Conservation (phyloP, 306 rosid species). For the Cicer chorassanicum region DNA sequence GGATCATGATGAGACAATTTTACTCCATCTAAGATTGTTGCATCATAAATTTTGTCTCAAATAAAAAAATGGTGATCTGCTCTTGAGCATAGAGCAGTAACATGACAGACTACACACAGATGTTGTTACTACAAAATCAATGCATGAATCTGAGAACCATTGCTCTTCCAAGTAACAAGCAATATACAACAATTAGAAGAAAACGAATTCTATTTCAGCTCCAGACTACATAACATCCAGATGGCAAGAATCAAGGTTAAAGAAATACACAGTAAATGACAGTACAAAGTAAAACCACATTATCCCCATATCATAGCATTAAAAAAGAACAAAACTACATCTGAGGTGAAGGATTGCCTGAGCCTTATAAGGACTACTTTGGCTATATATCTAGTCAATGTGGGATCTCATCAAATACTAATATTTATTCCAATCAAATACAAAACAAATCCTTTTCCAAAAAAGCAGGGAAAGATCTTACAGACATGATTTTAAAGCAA, state of each 20-base stretch:
- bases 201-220: neutral
- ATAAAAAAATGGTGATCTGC: neutral
- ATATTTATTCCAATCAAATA: neutral
- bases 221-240: neutral
- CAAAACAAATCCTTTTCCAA: neutral
- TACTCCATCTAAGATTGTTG: neutral
- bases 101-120: neutral
- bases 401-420: neutral
- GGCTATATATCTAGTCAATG: neutral
- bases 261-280: slow-evolving; percentile 36
- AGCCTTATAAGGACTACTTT: neutral
- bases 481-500: slow-evolving; percentile 11
- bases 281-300: slow-evolving; percentile 24
- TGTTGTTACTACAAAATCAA: slow-evolving; percentile 9
- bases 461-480: slow-evolving; percentile 37
- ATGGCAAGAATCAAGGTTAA: slow-evolving; percentile 6
- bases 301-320: slow-evolving; percentile 5
- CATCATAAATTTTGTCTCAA: neutral
- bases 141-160: neutral
- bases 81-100: slow-evolving; percentile 14
- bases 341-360: neutral
- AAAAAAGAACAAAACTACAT: neutral
- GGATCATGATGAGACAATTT: slow-evolving; percentile 24
- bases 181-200: slow-evolving; percentile 9
- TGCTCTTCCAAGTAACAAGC: slow-evolving; percentile 3